phyloP scores from a whole-genome alignment of 495 filamentous ascomycete genomes.

The Talaromyces proteolyticus region DNA sequence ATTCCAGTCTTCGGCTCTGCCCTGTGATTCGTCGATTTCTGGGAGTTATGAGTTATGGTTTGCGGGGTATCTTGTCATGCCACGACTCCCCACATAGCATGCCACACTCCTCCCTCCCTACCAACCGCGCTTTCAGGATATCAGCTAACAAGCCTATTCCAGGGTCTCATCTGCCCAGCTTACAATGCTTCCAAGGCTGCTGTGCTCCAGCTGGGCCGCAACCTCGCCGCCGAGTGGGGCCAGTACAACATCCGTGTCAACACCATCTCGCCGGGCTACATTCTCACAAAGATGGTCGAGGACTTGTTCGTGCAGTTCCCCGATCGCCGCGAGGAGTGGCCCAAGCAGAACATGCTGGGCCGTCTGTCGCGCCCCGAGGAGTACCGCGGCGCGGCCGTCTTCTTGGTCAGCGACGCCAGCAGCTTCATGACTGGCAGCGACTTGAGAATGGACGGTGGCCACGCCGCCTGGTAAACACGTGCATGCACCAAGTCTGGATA shows the following conservation, averaged over 20 bases:
- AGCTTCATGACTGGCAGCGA: constrained; percentile 83
- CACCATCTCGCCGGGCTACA: constrained; percentile 92
- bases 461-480: constrained; percentile 63
- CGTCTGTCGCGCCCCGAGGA: constrained; percentile 74
- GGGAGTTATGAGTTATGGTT: background rate
- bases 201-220: constrained; percentile 77
- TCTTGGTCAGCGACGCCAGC: constrained; percentile 80
- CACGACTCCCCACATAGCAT: background rate
- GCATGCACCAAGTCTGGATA: background rate
- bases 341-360: constrained; percentile 83
- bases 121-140: background rate
- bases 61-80: constrained; percentile 1
- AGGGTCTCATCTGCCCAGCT: constrained; percentile 69
- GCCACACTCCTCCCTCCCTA: constrained; percentile 7
- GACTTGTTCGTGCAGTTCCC: constrained; percentile 69
- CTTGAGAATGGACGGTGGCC: constrained; percentile 76
- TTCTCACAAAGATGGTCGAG: constrained; percentile 87
- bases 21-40: background rate
- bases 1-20: background rate
- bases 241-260: constrained; percentile 85
- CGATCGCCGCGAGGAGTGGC: constrained; percentile 72
- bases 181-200: constrained; percentile 92
- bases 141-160: too few relatives aligned
- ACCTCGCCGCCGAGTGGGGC: constrained; percentile 88
- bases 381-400: constrained; percentile 75